Evolutionary conservation across 2,329 filamentous ascomycete species (phyloP), one percentile per base, ranked within the genome.

Genomic region (Fusarium begoniae): DNA sequence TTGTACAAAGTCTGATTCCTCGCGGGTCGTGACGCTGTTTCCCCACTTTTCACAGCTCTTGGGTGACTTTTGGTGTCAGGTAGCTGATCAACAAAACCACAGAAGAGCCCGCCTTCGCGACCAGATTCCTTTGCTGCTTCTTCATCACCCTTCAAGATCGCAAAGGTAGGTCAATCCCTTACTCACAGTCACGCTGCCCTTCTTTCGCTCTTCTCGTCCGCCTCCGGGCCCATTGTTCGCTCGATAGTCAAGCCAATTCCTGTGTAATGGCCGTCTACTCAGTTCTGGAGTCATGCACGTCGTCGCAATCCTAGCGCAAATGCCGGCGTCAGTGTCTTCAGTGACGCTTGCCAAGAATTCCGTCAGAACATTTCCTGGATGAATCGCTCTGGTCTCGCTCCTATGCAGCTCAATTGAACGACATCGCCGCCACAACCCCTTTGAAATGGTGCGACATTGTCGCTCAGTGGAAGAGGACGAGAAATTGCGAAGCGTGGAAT

Each of bases 1-100:
- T 71, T 58, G 61, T 37, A 51, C 70, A 58, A 69, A 69, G 68
- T 69, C 74, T 73, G 57, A 74, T 76, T 77, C 68, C 65, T 37
- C 28, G 63, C 61, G 67, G 75, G 69, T 75, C 63, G 75, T 79
- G 77, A 78, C 77, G 77, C 69, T 79, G 17, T 28, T 47, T 57
- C 65, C 69, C 77, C 77, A 78, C 77, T 78, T 71, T 79, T 77
- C 69, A 68, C 63, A 68, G 60, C 75, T 62, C 75, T 78, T 76
- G 64, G 74, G 35, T 70, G 74, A 68, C 64, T 76, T 64, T 54
- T 76, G 67, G 66, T 70, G 72, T 60, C 67, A 66, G 70, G 70
- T 70, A 76, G 68, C 74, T 77, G 75, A 79, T 78, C 71, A 79
- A 78, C 77, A 79, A 79, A 79, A 79, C 72, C 76, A 78, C 44